Conservation (phyloP, 371 early-diverging fungal genomes). For the Rhizopus stolonifer region DNA sequence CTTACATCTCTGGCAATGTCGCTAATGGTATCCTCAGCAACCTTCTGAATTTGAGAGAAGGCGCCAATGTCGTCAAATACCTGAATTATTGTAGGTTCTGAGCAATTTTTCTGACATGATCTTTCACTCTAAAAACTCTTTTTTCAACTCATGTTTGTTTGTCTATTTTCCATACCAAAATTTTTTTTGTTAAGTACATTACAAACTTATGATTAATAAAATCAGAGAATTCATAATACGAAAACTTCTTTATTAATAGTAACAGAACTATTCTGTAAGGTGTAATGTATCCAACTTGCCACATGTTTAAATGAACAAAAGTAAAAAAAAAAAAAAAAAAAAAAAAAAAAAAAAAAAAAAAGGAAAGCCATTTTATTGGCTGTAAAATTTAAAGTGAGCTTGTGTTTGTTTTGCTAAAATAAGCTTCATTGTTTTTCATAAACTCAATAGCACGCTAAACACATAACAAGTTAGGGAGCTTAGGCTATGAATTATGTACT, state of each 20-base stretch:
- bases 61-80: conserved; percentile 1
- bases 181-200: conserved; percentile 13
- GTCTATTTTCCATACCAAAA: conserved; percentile 15
- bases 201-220: conserved; percentile 9
- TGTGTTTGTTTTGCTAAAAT: neutral
- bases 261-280: conserved; percentile 16
- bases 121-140: conserved; percentile 11
- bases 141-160: neutral
- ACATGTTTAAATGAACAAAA: conserved; percentile 6
- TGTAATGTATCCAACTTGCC: conserved; percentile 19
- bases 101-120: conserved; percentile 9
- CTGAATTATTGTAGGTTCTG: conserved; percentile 12
- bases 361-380: neutral
- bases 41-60: neutral
- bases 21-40: neutral
- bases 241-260: conserved; percentile 12
- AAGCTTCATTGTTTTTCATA: neutral
- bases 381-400: neutral
- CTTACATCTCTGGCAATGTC: conserved; percentile 7
- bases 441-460: conserved; percentile 19
- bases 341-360: neutral
- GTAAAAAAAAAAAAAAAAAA: too few species aligned
- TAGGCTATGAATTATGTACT: neutral
- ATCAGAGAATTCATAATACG: conserved; percentile 6
- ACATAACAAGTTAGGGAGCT: neutral